Evolutionary conservation across 1,139 yeast genomes (phyloP).

Genomic region (Saccharomyces hybrid): DNA sequence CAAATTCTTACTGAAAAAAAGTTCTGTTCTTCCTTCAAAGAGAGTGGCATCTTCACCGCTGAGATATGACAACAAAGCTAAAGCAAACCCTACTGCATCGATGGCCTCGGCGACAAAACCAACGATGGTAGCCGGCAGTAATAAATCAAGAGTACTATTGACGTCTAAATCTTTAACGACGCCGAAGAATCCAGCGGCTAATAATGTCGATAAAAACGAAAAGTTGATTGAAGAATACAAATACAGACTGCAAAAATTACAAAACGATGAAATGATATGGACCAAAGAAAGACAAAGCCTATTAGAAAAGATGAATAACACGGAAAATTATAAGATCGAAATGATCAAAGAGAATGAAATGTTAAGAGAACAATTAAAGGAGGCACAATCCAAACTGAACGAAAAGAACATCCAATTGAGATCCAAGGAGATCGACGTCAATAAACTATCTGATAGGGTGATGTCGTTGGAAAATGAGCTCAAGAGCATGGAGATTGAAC

Average conservation of each 20-base stretch:
- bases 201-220: conserved; percentile 13
- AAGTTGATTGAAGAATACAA: conserved; percentile 2
- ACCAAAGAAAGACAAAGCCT: conserved; percentile 35
- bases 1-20: conserved; percentile 4
- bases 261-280: conserved; percentile 49
- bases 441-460: conserved; percentile 18
- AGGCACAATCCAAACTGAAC: conserved; percentile 6
- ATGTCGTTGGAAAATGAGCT: conserved; percentile 15
- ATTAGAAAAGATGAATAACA: conserved; percentile 22
- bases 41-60: conserved; percentile 62
- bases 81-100: background rate
- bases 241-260: conserved; percentile 44
- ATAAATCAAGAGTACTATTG: conserved; percentile 14
- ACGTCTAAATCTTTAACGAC: conserved; percentile 17
- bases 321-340: conserved; percentile 32
- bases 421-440: conserved; percentile 19
- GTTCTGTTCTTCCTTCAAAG: conserved; percentile 46
- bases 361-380: conserved; percentile 39
- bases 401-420: conserved; percentile 19
- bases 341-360: conserved; percentile 38
- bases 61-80: conserved; percentile 33
- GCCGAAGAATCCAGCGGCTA: conserved; percentile 6
- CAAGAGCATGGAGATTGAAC: conserved; percentile 2
- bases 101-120: conserved; percentile 4
- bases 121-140: conserved; percentile 8